Evolutionary conservation across 345 rosid genomes (phyloP).

Genomic region (Eucalyptus shirleyi): DNA sequence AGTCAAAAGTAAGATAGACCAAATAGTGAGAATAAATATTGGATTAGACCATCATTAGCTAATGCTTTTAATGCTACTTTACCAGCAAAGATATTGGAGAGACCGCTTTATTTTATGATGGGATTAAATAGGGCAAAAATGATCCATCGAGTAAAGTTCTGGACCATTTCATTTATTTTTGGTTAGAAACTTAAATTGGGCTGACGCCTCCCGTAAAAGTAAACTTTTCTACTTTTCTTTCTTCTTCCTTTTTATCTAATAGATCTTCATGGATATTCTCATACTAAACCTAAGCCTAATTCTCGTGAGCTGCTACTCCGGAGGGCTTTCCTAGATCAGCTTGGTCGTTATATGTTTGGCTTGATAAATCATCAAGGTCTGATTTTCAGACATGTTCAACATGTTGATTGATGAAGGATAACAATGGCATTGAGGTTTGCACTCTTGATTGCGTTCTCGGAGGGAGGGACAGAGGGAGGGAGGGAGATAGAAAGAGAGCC

Average conservation of each 20-base stretch:
- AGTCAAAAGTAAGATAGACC: not conserved
- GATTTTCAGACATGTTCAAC: not conserved
- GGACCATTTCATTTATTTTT: not conserved
- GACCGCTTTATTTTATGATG: not conserved
- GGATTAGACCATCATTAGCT: not conserved
- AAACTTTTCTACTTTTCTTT: not conserved
- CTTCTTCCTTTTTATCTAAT: not conserved
- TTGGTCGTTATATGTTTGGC: not conserved
- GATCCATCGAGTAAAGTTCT: not conserved
- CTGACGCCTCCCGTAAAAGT: not conserved
- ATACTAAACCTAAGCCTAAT: not conserved
- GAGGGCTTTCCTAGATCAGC: not conserved
- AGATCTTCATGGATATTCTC: not conserved
- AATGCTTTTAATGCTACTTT: not conserved
- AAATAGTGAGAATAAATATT: not conserved
- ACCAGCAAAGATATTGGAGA: not conserved
- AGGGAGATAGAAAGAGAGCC: not conserved
- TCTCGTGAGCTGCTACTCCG: not conserved
- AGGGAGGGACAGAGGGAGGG: not conserved
- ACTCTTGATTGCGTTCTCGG: not conserved
- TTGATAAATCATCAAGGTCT: not conserved
- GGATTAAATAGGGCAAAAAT: not conserved
- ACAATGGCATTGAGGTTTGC: not conserved
- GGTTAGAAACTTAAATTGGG: not conserved
- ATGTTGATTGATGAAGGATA: not conserved